Conservation (phyloP, 2,329 filamentous ascomycete species). For the Curvularia eragrostidis region DNA sequence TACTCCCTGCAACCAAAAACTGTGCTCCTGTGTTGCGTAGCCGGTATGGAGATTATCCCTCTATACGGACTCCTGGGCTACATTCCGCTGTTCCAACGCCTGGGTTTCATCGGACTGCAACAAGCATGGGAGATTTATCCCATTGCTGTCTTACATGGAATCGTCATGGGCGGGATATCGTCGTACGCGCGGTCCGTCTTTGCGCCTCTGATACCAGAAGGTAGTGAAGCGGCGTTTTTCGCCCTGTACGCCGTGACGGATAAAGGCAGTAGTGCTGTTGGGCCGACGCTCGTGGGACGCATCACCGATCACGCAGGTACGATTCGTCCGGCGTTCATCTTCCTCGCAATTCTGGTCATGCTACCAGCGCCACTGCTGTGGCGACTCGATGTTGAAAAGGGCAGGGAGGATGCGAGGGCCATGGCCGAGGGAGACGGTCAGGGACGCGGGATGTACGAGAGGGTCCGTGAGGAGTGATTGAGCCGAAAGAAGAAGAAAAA, state of each 20-base stretch:
- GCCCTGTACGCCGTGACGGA: conserved; percentile 95
- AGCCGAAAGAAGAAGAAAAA: not conserved
- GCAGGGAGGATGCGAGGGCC: conserved; percentile 44
- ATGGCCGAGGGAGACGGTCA: conserved; percentile 31
- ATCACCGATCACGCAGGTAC: conserved; percentile 73
- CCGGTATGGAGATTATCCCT: conserved; percentile 86
- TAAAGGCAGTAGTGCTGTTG: conserved; percentile 90
- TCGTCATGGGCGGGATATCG: conserved; percentile 86
- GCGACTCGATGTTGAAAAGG: conserved; percentile 74
- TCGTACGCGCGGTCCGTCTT: conserved; percentile 90
- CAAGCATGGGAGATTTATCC: conserved; percentile 93
- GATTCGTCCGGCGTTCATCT: conserved; percentile 73
- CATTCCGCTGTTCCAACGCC: conserved; percentile 73
- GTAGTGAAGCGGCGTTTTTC: conserved; percentile 91
- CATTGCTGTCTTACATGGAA: conserved; percentile 82
- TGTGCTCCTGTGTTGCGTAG: conserved; percentile 84
- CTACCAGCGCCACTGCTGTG: conserved; percentile 81
- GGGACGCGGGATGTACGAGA: conserved; percentile 28
- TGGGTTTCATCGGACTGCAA: conserved; percentile 81
- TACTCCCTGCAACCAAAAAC: conserved; percentile 75
- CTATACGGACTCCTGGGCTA: conserved; percentile 87
- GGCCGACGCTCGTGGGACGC: conserved; percentile 84
- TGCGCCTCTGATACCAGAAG: conserved; percentile 87
- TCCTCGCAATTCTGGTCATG: conserved; percentile 78
- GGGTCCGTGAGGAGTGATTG: conserved; percentile 24